Conservation (phyloP, 169 alveolate species). For the Plasmodium coatneyi region DNA sequence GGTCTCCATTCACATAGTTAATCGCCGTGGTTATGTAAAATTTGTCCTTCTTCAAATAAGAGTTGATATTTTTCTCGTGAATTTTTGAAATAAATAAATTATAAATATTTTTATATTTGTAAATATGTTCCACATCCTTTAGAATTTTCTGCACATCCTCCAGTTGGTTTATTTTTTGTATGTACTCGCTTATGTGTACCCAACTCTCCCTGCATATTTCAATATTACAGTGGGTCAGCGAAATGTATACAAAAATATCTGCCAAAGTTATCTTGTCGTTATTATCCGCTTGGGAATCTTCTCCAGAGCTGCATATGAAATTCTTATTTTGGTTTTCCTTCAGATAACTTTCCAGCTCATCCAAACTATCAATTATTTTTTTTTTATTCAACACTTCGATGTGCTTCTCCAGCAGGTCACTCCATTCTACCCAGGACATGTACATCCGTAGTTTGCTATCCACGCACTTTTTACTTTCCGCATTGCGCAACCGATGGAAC, state of each 20-base stretch:
- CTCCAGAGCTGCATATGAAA: constrained; percentile 3
- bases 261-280: constrained; percentile 12
- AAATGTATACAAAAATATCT: constrained; percentile 55
- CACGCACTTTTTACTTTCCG: background rate
- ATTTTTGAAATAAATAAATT: constrained; percentile 59
- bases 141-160: constrained; percentile 44
- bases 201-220: constrained; percentile 65
- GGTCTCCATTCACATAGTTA: constrained; percentile 93
- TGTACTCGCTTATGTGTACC: constrained; percentile 26
- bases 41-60: constrained; percentile 58
- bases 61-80: constrained; percentile 32
- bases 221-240: constrained; percentile 33
- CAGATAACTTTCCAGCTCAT: constrained; percentile 48
- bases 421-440: constrained; percentile 75
- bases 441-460: constrained; percentile 34
- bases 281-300: background rate
- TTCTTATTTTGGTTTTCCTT: constrained; percentile 13
- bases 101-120: constrained; percentile 50
- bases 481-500: constrained; percentile 64
- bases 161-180: constrained; percentile 47
- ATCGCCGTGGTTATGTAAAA: constrained; percentile 94
- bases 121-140: constrained; percentile 21
- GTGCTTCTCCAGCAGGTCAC: constrained; percentile 41
- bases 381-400: constrained; percentile 38
- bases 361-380: constrained; percentile 59